phyloP scores from a whole-genome alignment of 768 basidiomycete genomes.

The Trametes cingulata region DNA sequence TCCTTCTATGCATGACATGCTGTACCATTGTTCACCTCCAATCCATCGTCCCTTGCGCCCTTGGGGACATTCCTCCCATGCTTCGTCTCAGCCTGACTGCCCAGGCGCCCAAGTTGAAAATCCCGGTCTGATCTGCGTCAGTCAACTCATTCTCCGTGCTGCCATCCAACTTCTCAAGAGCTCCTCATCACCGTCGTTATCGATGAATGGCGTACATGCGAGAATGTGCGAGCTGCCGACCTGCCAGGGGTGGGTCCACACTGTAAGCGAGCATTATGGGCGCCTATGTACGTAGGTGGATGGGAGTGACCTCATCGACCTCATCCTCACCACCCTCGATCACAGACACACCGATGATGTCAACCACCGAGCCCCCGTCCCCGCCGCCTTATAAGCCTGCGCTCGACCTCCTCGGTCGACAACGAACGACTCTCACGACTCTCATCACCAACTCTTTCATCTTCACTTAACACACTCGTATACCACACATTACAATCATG shows the following conservation, averaged over 20 bases:
- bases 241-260: too few relatives aligned
- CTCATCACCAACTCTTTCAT: not conserved
- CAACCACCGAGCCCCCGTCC: not conserved
- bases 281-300: not conserved
- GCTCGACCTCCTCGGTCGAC: not conserved
- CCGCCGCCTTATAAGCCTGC: not conserved
- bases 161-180: too few relatives aligned
- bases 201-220: too few relatives aligned
- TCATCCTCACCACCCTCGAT: slow-evolving; percentile 7
- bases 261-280: not conserved
- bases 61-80: too few relatives aligned
- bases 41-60: too few relatives aligned
- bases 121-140: too few relatives aligned
- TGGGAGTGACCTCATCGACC: not conserved
- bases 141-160: too few relatives aligned
- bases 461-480: not conserved
- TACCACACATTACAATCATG: slow-evolving; percentile 12
- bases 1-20: not conserved
- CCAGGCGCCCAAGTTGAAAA: too few relatives aligned
- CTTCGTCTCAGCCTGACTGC: too few relatives aligned
- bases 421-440: not conserved
- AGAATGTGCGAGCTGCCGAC: too few relatives aligned
- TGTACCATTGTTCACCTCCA: not conserved
- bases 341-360: slow-evolving; percentile 5
- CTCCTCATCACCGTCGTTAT: too few relatives aligned